A percentile compares a stretch with the other conserved stretches of the same genome.
phyloP scores from a whole-genome alignment of 1,139 yeast genomes.

The Ogataea hybrid region DNA sequence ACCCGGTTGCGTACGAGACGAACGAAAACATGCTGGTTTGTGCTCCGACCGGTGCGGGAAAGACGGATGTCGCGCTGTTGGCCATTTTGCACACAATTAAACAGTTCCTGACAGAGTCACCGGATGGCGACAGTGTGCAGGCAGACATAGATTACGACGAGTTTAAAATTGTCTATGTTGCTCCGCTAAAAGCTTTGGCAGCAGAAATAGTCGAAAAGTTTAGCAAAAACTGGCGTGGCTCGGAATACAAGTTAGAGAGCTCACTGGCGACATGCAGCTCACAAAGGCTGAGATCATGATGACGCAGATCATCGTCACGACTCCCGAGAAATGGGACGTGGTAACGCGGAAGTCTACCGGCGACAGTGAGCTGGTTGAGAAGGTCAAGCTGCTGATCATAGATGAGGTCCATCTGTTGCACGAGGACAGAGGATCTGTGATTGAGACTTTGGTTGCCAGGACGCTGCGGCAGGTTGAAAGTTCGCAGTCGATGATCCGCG shows the following conservation, averaged over 20 bases:
- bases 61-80: slow-evolving; percentile 92
- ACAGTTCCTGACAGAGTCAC: slow-evolving; percentile 52
- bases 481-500: slow-evolving; percentile 89
- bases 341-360: slow-evolving; percentile 86
- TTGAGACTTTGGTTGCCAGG: slow-evolving; percentile 93
- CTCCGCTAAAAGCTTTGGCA: slow-evolving; percentile 94
- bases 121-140: slow-evolving; percentile 47
- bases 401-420: slow-evolving; percentile 97
- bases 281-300: slow-evolving; percentile 77
- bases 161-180: slow-evolving; percentile 90
- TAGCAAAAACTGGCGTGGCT: slow-evolving; percentile 74
- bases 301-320: slow-evolving; percentile 91
- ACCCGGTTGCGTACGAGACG: slow-evolving; percentile 87
- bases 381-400: slow-evolving; percentile 80
- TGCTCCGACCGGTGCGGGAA: slow-evolving; percentile 99
- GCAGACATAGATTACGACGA: slow-evolving; percentile 73
- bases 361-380: slow-evolving; percentile 81
- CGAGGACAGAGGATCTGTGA: slow-evolving; percentile 97
- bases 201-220: slow-evolving; percentile 96
- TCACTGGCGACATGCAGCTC: slow-evolving; percentile 97
- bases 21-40: slow-evolving; percentile 96
- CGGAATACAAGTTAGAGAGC: slow-evolving; percentile 81
- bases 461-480: slow-evolving; percentile 93
- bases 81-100: slow-evolving; percentile 80
- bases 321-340: slow-evolving; percentile 99